Percentiles rank a stretch among this genome's conserved stretches.
phyloP scores from a whole-genome alignment of 1,139 yeast species.

The Yamadazyma diospyri region DNA sequence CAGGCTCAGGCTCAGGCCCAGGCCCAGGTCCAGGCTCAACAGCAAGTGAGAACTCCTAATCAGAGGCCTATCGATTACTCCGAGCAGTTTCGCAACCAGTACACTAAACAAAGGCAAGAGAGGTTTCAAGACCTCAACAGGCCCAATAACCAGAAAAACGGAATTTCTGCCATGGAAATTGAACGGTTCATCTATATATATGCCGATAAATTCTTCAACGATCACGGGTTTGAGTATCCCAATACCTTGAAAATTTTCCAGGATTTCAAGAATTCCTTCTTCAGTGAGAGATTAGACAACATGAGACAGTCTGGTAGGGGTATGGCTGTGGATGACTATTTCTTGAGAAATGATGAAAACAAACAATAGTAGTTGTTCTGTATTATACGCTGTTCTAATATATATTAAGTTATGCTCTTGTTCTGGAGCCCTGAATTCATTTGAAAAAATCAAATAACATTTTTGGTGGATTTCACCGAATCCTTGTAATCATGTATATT shows the following conservation, averaged over 20 bases:
- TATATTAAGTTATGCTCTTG: too few relatives aligned
- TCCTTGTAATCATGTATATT: too few relatives aligned
- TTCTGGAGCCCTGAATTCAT: too few relatives aligned
- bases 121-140: not conserved
- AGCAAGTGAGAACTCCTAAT: conserved; percentile 5
- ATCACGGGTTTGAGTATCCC: conserved; percentile 44
- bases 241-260: conserved; percentile 49
- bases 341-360: conserved; percentile 16
- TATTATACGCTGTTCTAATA: too few relatives aligned
- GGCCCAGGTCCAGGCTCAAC: conserved; percentile 13
- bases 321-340: conserved; percentile 32
- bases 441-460: too few relatives aligned
- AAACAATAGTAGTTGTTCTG: conserved; percentile 2
- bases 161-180: conserved; percentile 39
- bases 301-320: conserved; percentile 17
- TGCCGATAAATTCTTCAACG: conserved; percentile 47
- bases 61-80: conserved; percentile 4
- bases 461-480: not conserved
- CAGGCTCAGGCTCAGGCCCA: conserved; percentile 11
- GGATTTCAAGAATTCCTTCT: conserved; percentile 47
- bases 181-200: conserved; percentile 47
- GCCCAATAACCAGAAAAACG: conserved; percentile 1
- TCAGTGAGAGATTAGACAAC: conserved; percentile 45
- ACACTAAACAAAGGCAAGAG: conserved; percentile 1
- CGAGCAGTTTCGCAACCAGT: conserved; percentile 5